A percentile compares a stretch with the other conserved stretches of the same genome.
Conservation (phyloP, 1,139 yeast genomes). For the Zygotorulaspora mrakii region DNA sequence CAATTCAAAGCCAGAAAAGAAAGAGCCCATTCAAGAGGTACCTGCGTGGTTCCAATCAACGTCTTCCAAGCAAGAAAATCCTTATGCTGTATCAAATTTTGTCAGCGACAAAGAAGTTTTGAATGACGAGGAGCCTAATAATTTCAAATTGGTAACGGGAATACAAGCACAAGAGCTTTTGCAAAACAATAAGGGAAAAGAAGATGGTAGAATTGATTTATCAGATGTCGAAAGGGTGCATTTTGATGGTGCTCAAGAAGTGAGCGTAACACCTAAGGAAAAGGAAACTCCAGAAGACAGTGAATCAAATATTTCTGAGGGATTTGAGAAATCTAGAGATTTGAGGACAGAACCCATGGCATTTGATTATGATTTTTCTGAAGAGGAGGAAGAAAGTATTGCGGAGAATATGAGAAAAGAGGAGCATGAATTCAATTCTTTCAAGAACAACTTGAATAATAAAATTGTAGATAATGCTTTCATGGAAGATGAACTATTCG, state of each 20-base stretch:
- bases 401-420: constrained; percentile 62
- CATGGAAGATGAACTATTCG: constrained; percentile 40
- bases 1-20: not conserved
- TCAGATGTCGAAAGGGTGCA: constrained; percentile 3
- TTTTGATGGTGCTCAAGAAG: too few relatives aligned
- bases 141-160: constrained; percentile 20
- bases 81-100: constrained; percentile 21
- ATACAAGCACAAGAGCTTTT: constrained; percentile 12
- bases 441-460: constrained; percentile 48
- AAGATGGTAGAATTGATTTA: constrained; percentile 7
- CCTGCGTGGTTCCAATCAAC: constrained; percentile 24
- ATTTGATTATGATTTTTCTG: constrained; percentile 64
- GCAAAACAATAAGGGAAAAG: constrained; percentile 2
- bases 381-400: constrained; percentile 69
- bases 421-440: constrained; percentile 64
- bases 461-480: constrained; percentile 27
- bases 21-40: constrained; percentile 19
- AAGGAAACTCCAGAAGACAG: too few relatives aligned
- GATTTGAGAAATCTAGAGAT: not conserved
- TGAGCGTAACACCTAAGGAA: too few relatives aligned
- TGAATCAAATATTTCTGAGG: too few relatives aligned
- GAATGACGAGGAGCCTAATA: constrained; percentile 9
- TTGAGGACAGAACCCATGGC: constrained; percentile 21
- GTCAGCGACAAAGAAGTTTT: constrained; percentile 18
- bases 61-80: constrained; percentile 14